Percentiles rank a stretch among this genome's conserved stretches.
phyloP scores from a whole-genome alignment of 129 eudicot genomes.

The Centaurea solstitialis region DNA sequence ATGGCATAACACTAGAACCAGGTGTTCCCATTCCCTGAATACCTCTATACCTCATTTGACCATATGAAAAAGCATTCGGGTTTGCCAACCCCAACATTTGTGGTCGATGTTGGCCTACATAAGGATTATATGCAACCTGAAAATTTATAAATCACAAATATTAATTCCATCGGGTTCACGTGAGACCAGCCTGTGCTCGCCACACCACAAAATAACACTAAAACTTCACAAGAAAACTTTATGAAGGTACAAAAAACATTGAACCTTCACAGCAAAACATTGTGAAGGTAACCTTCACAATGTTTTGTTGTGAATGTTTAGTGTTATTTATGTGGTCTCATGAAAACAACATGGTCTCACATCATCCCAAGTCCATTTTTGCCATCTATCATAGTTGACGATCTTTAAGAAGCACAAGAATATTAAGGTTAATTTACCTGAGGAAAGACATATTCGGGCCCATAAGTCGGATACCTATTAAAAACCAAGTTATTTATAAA shows the following conservation, averaged over 20 bases:
- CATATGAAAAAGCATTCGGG: conserved; percentile 37
- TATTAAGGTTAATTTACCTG: conserved; percentile 38
- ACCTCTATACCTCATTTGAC: conserved; percentile 46
- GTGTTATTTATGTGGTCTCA: too few relatives aligned
- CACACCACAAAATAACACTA: too few relatives aligned
- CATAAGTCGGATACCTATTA: conserved; percentile 57
- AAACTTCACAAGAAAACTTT: too few relatives aligned
- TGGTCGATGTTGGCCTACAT: conserved; percentile 38
- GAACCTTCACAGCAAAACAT: too few relatives aligned
- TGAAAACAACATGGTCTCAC: too few relatives aligned
- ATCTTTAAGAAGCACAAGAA: not conserved
- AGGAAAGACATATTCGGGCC: conserved; percentile 53
- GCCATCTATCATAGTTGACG: not conserved
- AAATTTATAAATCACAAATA: not conserved
- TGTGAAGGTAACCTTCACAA: too few relatives aligned
- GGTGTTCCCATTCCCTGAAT: conserved; percentile 48
- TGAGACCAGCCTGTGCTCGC: too few relatives aligned
- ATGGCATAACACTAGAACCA: conserved; percentile 44
- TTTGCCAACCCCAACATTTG: conserved; percentile 53
- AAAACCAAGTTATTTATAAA: conserved; percentile 6
- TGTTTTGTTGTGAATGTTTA: too few relatives aligned
- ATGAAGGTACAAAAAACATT: too few relatives aligned
- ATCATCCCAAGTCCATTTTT: too few relatives aligned
- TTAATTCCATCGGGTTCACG: not conserved
- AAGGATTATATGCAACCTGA: conserved; percentile 48